Evolutionary conservation across 371 early-diverging fungal species (phyloP).

Genomic region (Encephalitozoon intestinalis): DNA sequence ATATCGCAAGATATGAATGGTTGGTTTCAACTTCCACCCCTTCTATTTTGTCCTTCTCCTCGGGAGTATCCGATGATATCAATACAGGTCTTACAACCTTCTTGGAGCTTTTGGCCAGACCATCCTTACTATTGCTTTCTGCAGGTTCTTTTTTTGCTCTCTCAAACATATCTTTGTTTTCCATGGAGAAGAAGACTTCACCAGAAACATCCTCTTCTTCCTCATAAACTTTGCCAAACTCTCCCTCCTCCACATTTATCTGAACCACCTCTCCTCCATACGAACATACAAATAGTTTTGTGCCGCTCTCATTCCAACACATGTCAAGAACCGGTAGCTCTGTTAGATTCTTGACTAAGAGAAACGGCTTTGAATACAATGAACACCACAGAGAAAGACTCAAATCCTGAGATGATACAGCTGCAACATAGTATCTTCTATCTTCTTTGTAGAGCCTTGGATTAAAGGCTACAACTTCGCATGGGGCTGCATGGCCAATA

Average conservation of each 20-base stretch:
- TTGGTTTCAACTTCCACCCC: not conserved
- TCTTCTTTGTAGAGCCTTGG: slow-evolving; percentile 4
- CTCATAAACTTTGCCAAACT: slow-evolving; percentile 42
- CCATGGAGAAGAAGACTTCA: slow-evolving; percentile 19
- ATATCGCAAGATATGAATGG: slow-evolving; percentile 13
- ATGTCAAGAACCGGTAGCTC: slow-evolving; percentile 58
- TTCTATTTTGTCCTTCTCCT: not conserved
- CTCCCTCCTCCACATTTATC: slow-evolving; percentile 43
- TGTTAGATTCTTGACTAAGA: slow-evolving; percentile 58
- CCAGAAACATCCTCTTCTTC: slow-evolving; percentile 12
- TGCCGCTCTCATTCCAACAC: slow-evolving; percentile 50
- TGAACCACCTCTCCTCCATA: slow-evolving; percentile 58
- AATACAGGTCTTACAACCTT: not conserved
- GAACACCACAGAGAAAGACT: slow-evolving; percentile 58
- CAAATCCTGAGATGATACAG: slow-evolving; percentile 59
- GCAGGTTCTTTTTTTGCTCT: slow-evolving; percentile 4
- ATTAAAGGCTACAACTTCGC: slow-evolving; percentile 53
- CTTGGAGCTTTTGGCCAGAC: not conserved
- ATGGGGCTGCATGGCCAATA: slow-evolving; percentile 59
- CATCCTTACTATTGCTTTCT: not conserved
- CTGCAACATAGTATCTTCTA: slow-evolving; percentile 45
- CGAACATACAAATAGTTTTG: slow-evolving; percentile 44
- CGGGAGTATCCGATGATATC: not conserved
- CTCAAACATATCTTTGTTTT: slow-evolving; percentile 14
- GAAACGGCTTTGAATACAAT: slow-evolving; percentile 47